Percentiles rank a stretch among this genome's conserved stretches.
Conservation (phyloP, 495 filamentous ascomycete species). For the Aspergillus olivimuriae region DNA sequence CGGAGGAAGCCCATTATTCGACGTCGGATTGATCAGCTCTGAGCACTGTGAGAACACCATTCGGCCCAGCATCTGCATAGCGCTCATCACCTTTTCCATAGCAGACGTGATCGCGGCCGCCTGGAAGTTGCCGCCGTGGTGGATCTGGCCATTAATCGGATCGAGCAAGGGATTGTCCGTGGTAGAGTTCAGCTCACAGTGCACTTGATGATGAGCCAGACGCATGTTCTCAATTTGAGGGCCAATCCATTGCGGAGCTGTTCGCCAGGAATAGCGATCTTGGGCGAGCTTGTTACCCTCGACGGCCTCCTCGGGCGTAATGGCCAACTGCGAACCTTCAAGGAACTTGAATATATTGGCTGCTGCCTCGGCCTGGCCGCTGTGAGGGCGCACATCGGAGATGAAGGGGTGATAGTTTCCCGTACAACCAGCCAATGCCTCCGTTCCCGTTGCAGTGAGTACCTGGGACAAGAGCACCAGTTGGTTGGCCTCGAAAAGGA, state of each 20-base stretch:
- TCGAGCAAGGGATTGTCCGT: conserved; percentile 59
- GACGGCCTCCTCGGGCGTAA: conserved; percentile 9
- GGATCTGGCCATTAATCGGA: conserved; percentile 19
- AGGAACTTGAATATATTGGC: conserved; percentile 50
- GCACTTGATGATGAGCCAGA: conserved; percentile 47
- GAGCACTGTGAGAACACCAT: conserved; percentile 51
- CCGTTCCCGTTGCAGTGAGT: conserved; percentile 35
- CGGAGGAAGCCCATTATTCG: conserved; percentile 52
- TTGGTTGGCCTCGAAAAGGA: conserved; percentile 45
- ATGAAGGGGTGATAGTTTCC: conserved; percentile 56
- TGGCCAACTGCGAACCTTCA: conserved; percentile 20
- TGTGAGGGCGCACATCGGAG: conserved; percentile 47
- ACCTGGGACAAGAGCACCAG: conserved; percentile 50
- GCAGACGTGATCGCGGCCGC: conserved; percentile 52
- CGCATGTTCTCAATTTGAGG: conserved; percentile 54
- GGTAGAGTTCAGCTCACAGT: conserved; percentile 53
- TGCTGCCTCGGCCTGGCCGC: conserved; percentile 51
- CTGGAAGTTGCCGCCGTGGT: conserved; percentile 62
- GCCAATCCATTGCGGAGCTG: conserved; percentile 59
- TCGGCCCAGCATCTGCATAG: conserved; percentile 50
- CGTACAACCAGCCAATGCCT: conserved; percentile 41
- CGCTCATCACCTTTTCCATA: conserved; percentile 53
- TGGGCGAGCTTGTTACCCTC: conserved; percentile 23
- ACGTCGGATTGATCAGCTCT: conserved; percentile 50
- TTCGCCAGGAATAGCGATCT: conserved; percentile 55